phyloP scores from a whole-genome alignment of 305 asterid species.

The Fraxinus sp. region DNA sequence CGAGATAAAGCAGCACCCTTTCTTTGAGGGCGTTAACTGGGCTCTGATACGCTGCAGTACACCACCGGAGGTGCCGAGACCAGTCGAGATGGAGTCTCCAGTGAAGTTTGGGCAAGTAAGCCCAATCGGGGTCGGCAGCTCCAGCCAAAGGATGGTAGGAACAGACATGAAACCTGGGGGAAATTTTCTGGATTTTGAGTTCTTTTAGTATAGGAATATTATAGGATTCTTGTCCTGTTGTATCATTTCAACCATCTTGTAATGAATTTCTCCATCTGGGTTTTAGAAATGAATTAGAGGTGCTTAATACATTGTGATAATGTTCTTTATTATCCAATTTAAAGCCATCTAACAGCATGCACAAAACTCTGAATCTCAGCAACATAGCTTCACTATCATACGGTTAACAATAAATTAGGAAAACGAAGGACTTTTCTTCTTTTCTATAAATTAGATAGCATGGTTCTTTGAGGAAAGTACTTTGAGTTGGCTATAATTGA shows the following conservation, averaged over 20 bases:
- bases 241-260: constrained; percentile 11
- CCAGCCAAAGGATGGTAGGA: constrained; percentile 64
- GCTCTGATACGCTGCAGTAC: constrained; percentile 92
- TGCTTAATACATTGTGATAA: not conserved
- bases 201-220: constrained; percentile 60
- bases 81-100: constrained; percentile 66
- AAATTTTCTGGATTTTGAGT: constrained; percentile 94
- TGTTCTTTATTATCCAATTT: not conserved
- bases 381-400: not conserved
- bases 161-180: constrained; percentile 73
- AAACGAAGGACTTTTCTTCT: not conserved
- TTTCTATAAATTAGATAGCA: not conserved
- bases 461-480: not conserved
- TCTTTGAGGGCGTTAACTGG: constrained; percentile 96
- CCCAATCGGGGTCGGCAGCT: constrained; percentile 45
- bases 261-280: not conserved
- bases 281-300: not conserved
- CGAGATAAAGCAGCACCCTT: constrained; percentile 91
- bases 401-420: not conserved
- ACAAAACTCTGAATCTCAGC: not conserved
- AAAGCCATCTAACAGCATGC: not conserved
- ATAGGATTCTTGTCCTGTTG: constrained; percentile 31
- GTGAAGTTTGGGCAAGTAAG: constrained; percentile 58
- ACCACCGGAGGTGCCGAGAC: constrained; percentile 93
- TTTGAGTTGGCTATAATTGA: not conserved